Conservation (phyloP, 768 basidiomycete genomes). For the Sarcodon aspratus region DNA sequence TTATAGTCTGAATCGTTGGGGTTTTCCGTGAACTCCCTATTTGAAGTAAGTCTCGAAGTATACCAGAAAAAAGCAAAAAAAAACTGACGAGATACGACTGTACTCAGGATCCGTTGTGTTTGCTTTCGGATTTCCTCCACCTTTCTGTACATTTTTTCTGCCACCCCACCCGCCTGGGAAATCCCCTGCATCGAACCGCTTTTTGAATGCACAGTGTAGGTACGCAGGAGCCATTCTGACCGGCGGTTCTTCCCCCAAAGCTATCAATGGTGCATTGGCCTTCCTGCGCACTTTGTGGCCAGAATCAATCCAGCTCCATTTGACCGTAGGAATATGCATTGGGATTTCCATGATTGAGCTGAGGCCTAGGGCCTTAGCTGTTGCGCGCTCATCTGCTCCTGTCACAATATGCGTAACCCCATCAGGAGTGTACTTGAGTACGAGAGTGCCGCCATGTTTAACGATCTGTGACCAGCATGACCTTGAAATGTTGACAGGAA, state of each 20-base stretch:
- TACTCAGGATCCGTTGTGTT: too few relatives aligned
- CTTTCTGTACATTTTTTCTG: neutral
- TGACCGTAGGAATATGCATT: conserved; percentile 49
- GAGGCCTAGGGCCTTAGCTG: conserved; percentile 29
- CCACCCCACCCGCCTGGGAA: neutral
- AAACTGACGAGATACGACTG: too few relatives aligned
- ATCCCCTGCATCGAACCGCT: neutral
- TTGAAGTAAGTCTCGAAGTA: too few relatives aligned
- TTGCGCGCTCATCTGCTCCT: conserved; percentile 21
- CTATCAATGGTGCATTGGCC: conserved; percentile 8
- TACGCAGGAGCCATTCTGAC: neutral
- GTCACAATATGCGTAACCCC: conserved; percentile 61
- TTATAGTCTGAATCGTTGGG: too few relatives aligned
- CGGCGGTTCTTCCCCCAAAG: neutral
- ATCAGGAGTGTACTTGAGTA: conserved; percentile 43
- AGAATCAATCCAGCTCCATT: conserved; percentile 50
- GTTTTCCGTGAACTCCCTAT: too few relatives aligned
- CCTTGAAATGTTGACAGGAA: neutral
- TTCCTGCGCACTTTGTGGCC: conserved; percentile 17
- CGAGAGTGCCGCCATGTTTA: conserved; percentile 48
- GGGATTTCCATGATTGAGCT: conserved; percentile 47
- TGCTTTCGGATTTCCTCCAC: too few relatives aligned
- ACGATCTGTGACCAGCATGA: conserved; percentile 36
- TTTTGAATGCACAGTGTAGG: neutral
- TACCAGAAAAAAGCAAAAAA: too few relatives aligned